Percentiles rank a stretch among this genome's conserved stretches.
These are phyloP conservation scores for Colletotrichum sp. DNA, from an alignment of 2,329 filamentous ascomycete genomes.

Conservation along the genomic window DNA sequence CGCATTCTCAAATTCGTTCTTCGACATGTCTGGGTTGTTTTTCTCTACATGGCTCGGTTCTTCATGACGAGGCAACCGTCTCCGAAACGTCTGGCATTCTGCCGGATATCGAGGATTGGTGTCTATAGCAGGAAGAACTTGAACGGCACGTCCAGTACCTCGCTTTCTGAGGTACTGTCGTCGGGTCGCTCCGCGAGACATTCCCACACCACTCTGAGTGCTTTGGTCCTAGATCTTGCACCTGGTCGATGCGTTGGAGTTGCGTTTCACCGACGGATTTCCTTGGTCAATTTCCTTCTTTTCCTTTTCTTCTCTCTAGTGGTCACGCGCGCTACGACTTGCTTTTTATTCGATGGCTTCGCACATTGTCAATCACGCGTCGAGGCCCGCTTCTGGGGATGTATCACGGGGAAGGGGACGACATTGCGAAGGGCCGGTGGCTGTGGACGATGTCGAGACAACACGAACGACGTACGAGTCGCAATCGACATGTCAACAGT, in stretches of 20 bases:
- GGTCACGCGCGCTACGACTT: constrained; percentile 14
- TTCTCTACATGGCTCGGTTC: constrained; percentile 40
- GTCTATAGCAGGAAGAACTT: constrained; percentile 17
- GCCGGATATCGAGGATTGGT: background rate
- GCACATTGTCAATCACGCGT: constrained; percentile 28
- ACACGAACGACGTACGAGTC: background rate
- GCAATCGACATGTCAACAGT: background rate
- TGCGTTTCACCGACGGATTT: constrained; percentile 30
- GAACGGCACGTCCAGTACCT: constrained; percentile 46
- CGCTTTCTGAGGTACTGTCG: constrained; percentile 32
- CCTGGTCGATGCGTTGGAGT: constrained; percentile 41
- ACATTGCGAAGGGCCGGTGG: background rate
- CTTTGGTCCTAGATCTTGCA: constrained; percentile 1
- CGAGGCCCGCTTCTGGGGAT: constrained; percentile 41
- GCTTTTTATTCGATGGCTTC: constrained; percentile 20
- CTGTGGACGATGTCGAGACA: background rate
- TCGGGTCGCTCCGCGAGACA: constrained; percentile 23
- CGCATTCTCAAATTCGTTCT: constrained; percentile 47
- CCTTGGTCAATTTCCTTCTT: constrained; percentile 17
- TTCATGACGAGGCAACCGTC: constrained; percentile 26
- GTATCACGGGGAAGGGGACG: constrained; percentile 23
- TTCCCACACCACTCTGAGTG: background rate
- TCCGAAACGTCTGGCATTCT: background rate
- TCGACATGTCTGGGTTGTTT: constrained; percentile 32
- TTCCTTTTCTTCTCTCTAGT: constrained; percentile 25